phyloP scores from a whole-genome alignment of 2,329 filamentous ascomycete genomes.

The Colletotrichum cuscutae region DNA sequence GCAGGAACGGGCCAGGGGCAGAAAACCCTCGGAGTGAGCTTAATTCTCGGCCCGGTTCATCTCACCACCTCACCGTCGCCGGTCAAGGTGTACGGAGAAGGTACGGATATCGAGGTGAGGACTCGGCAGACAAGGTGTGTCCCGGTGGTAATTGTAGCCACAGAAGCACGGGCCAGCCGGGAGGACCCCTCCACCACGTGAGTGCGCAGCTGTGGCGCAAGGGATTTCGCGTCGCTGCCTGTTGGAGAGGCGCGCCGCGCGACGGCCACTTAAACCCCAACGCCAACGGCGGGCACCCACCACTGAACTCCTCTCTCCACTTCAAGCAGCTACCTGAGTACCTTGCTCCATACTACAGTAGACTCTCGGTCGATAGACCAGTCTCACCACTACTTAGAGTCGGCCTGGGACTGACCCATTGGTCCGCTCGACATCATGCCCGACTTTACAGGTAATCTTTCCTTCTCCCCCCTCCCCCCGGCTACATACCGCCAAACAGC shows the following conservation, averaged over 20 bases:
- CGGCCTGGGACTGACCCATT: neutral
- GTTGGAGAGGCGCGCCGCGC: constrained; percentile 16
- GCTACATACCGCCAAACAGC: neutral
- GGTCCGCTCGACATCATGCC: constrained; percentile 16
- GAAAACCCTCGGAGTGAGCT: neutral
- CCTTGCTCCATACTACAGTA: neutral
- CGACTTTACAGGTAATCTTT: constrained; percentile 25
- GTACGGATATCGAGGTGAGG: neutral
- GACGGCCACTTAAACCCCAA: constrained; percentile 7
- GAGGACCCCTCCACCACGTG: neutral
- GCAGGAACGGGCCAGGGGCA: neutral
- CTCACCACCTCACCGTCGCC: neutral
- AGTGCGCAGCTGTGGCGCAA: neutral
- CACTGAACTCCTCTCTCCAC: neutral
- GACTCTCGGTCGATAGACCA: neutral
- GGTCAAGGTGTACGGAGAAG: no score
- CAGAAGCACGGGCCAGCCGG: neutral
- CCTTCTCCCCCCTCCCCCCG: neutral
- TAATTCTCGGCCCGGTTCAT: neutral
- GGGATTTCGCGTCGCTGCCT: constrained; percentile 19
- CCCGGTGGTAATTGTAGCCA: neutral
- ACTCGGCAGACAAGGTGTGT: neutral
- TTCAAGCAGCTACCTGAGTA: neutral
- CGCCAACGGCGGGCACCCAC: neutral
- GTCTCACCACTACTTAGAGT: neutral